Base-by-base conservation (phyloP, 148 eudicot species). In the Agrostemma githago region DNA sequence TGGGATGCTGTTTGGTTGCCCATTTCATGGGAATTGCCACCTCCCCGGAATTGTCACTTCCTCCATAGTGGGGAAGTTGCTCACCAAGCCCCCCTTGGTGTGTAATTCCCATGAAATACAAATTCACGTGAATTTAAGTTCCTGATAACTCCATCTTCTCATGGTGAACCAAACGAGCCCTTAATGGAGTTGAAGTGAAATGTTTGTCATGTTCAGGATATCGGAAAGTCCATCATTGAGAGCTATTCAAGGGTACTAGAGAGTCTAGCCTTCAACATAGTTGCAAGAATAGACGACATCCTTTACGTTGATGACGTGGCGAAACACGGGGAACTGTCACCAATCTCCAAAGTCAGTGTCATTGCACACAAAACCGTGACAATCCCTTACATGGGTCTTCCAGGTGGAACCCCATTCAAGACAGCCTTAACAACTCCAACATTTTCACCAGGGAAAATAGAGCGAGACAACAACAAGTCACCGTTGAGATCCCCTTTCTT, bases 161-260 rank as follows among this genome's bases (percentile, higher is more conserved):
- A n/a, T n/a, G n/a, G n/a, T n/a, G n/a, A n/a, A n/a, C n/a, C n/a
- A n/a, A n/a, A n/a, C n/a, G n/a, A n/a, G n/a, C n/a, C n/a, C 38
- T 40, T 17, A 4, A 8, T 26, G 34, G 34, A 26, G 34, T 26
- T 26, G 34, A 26, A 26, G 1, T 26, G 34, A 1, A 26, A 26
- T 12, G 0, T 38, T 41, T 39, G 11, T 54, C 41, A 8, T 62
- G 74, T 68, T 44, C 34, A 88, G 91, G 91, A 88, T 84, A 83
- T 88, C 5, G 92, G 92, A 21, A 86, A 88, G 56, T 86, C 92
- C 17, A 84, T 88, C 56, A 73, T 88, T 2, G 92, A 88, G 84
- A 83, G 92, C 83, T 88, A 88, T 85, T 88, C 92, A 12, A 74
- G 92, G 74, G 89, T 88, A 39, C 75, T 88, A 8, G 92, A 88